Evolutionary conservation across 345 rosid genomes (phyloP), one percentile per base, ranked within the genome.

Genomic region (Arabis alpina): DNA sequence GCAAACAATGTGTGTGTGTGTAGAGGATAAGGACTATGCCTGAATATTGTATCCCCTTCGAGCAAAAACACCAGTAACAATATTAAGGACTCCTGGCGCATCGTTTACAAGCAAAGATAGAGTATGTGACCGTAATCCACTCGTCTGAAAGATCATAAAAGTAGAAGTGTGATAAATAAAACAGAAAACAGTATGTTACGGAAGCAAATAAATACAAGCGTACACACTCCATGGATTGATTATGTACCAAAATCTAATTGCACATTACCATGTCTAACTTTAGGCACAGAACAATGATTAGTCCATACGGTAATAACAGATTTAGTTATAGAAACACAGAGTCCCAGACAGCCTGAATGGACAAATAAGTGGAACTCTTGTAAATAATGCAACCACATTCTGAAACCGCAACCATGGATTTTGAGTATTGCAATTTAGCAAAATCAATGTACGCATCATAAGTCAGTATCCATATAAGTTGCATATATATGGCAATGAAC

Each of bases 31-130:
- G 12, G 75, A 55, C 10, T 40, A 55, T 78, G 37, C 99, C 96
- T 94, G 99, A 77, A 94, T 88, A 61, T 86, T 89, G 77, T 94
- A 89, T 53, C 95, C 96, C 80, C 93, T 82, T 74, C 92, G 83
- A 74, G 99, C 81, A 40, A 94, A 83, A 54, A 87, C 89, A 55
- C 96, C 97, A 1, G 97, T 86, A 8, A 91, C 66, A 34, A 84
- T 79, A 76, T 94, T 94, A 51, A 94, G 90, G 73, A 94, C 99
- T 77, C 99, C 96, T 45, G 97, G 95, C 66, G 41, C 2, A 59
- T 94, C 84, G 62, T 71, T 94, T 25, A 91, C 99, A 4, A 94
- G 80, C 88, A 89, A 80, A 12, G 89, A 86, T 28, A 94, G 72
- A 7, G 99, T 89, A 77, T 89, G 97, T 28, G 97, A 91, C 60